Conservation (phyloP, 768 basidiomycete species). For the Tricholoma terreum region DNA sequence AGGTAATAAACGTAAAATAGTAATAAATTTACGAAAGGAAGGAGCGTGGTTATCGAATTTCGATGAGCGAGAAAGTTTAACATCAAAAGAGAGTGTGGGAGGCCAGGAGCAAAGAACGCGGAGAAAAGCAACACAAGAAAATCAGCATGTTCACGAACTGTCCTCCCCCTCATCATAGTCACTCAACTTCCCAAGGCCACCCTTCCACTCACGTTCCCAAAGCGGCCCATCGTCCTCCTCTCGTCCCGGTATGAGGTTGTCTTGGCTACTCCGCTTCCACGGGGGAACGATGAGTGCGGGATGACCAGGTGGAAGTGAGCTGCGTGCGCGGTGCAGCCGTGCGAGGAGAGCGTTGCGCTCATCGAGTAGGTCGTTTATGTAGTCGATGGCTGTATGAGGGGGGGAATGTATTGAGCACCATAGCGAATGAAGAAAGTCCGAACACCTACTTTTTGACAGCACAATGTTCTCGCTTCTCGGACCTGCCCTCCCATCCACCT, state of each 20-base stretch:
- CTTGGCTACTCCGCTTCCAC: constrained; percentile 11
- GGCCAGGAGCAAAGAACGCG: not conserved
- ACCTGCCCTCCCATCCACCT: constrained; percentile 80
- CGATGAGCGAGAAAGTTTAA: not conserved
- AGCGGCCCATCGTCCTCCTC: constrained; percentile 35
- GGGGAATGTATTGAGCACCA: constrained; percentile 1
- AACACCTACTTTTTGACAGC: constrained; percentile 74
- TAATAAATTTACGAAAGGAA: not conserved
- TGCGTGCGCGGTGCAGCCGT: constrained; percentile 60
- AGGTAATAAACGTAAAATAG: not conserved
- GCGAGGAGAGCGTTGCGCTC: constrained; percentile 55
- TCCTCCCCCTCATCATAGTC: constrained; percentile 49
- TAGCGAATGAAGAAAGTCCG: constrained; percentile 5
- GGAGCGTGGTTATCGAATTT: not conserved
- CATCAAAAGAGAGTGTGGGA: not conserved
- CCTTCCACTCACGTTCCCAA: constrained; percentile 87
- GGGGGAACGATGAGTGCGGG: constrained; percentile 42
- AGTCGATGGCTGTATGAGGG: constrained; percentile 70
- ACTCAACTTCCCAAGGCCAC: constrained; percentile 54
- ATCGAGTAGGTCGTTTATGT: constrained; percentile 64
- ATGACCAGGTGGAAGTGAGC: constrained; percentile 56
- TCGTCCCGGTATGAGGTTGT: constrained; percentile 12
- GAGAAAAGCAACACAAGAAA: not conserved
- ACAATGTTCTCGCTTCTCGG: constrained; percentile 91
- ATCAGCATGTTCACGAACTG: constrained; percentile 3